Percentiles rank a stretch among this genome's conserved stretches.
These are phyloP conservation scores for Arthrobotrys pseudoclavata DNA, from an alignment of 2,329 filamentous ascomycete genomes.

Conservation along the genomic window DNA sequence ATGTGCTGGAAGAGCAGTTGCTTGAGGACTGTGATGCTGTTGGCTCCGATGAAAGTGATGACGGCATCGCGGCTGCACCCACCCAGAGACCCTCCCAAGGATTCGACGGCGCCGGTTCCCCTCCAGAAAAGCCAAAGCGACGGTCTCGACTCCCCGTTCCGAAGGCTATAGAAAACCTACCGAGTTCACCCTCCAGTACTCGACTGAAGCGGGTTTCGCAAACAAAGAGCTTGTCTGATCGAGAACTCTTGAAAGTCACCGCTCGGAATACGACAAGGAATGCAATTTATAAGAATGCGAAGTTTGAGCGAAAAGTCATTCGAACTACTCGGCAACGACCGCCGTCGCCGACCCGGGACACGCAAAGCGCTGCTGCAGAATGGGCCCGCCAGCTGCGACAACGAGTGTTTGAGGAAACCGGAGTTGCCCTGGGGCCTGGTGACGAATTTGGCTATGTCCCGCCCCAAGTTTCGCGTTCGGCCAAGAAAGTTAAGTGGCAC, in stretches of 20 bases:
- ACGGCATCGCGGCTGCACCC: neutral
- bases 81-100: neutral
- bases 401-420: slow-evolving; percentile 48
- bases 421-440: slow-evolving; percentile 44
- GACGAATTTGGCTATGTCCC: slow-evolving; percentile 49
- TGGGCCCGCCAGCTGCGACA: slow-evolving; percentile 34
- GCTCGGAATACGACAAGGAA: slow-evolving; percentile 54
- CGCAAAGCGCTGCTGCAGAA: slow-evolving; percentile 37
- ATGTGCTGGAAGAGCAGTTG: slow-evolving; percentile 5
- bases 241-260: slow-evolving; percentile 52
- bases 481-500: slow-evolving; percentile 51
- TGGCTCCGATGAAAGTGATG: slow-evolving; percentile 18
- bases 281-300: slow-evolving; percentile 46
- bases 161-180: slow-evolving; percentile 19
- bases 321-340: slow-evolving; percentile 36
- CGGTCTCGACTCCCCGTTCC: slow-evolving; percentile 43
- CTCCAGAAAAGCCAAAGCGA: neutral
- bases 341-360: slow-evolving; percentile 47
- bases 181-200: slow-evolving; percentile 14
- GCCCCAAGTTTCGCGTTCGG: slow-evolving; percentile 32
- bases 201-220: slow-evolving; percentile 44
- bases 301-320: slow-evolving; percentile 51
- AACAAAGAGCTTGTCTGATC: slow-evolving; percentile 43
- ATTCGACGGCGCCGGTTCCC: slow-evolving; percentile 6
- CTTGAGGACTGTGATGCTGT: neutral